These are phyloP conservation scores for Vigna mungo DNA, from an alignment of 306 rosid genomes.

Conservation along the genomic window DNA sequence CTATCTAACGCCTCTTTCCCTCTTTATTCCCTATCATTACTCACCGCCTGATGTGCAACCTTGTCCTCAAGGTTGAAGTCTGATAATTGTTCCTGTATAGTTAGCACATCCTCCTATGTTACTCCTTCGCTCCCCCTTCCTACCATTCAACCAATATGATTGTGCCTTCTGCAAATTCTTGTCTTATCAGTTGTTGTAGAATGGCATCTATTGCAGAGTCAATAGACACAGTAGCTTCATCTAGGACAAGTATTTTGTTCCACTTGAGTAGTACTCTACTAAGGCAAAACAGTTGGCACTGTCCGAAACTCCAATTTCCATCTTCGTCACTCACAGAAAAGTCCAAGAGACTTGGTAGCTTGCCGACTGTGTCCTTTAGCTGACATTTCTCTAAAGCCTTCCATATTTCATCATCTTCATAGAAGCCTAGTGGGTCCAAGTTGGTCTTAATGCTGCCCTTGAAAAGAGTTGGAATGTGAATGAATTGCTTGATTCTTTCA, in stretches of 20 bases:
- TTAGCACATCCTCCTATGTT: too few species aligned
- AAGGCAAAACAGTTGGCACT: conserved; percentile 1
- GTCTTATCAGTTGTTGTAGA: neutral
- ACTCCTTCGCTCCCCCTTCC: neutral
- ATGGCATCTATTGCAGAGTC: conserved; percentile 10
- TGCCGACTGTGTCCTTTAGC: conserved; percentile 14
- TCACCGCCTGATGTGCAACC: too few species aligned
- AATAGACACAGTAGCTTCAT: conserved; percentile 2
- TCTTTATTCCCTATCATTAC: too few species aligned
- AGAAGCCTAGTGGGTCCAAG: conserved; percentile 19
- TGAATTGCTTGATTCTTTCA: conserved; percentile 24
- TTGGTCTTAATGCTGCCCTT: conserved; percentile 21
- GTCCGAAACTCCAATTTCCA: conserved; percentile 23
- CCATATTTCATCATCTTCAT: conserved; percentile 7
- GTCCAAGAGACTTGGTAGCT: neutral
- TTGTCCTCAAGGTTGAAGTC: too few species aligned
- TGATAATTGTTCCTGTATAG: too few species aligned
- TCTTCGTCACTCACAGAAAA: conserved; percentile 14
- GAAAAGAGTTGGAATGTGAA: conserved; percentile 20
- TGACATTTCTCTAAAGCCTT: conserved; percentile 16
- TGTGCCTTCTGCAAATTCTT: conserved; percentile 16
- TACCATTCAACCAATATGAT: neutral
- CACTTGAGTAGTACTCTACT: conserved; percentile 9
- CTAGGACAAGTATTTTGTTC: conserved; percentile 21
- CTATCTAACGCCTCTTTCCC: too few species aligned